Evolutionary conservation across 345 rosid species (phyloP), one percentile per base, ranked within the genome.

Genomic region (Boechera divaricarpa): DNA sequence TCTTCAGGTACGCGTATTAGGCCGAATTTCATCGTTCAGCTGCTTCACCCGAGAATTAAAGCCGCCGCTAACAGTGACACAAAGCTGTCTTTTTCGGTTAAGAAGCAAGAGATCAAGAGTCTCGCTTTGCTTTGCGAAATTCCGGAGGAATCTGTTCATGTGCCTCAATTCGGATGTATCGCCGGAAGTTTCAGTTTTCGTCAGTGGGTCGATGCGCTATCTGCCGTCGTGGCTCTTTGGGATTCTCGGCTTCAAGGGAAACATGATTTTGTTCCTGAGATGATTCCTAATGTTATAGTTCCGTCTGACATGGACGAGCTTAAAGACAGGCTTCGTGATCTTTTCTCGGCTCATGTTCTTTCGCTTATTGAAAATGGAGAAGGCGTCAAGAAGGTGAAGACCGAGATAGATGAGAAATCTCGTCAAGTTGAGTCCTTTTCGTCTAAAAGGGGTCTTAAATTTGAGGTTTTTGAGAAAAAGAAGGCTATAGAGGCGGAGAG

Each of bases 281-380:
- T 89, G 12, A 51, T 77, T 26, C 51, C 88, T 2, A 72, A 69
- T 64, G 74, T 83, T 31, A 15, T 73, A 7, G 78, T 82, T 6
- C 85, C 85, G 0, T 85, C 90, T 0, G 89, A 84, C 53, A 44
- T 35, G 60, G 77, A 52, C 54, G 90, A 86, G 75, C 82, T 87
- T 66, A 32, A 61, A 9, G 84, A 72, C 12, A 77, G 63, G 13
- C 81, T 90, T 52, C 70, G 68, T 54, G 41, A 44, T 53, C 66
- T 89, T 51, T 89, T 89, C 73, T 62, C 39, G 7, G 51, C 67
- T 57, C 83, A 80, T 45, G 75, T 86, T 7, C 45, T 67, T 65
- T 81, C 68, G 45, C 51, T 91, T 58, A 1, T 84, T 45, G 83
- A 79, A 2, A 15, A 63, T 29, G 90, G 93, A 5, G 91, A 81